phyloP scores from a whole-genome alignment of 2,329 filamentous ascomycete species.

The Nannizziopsis barbatae region DNA sequence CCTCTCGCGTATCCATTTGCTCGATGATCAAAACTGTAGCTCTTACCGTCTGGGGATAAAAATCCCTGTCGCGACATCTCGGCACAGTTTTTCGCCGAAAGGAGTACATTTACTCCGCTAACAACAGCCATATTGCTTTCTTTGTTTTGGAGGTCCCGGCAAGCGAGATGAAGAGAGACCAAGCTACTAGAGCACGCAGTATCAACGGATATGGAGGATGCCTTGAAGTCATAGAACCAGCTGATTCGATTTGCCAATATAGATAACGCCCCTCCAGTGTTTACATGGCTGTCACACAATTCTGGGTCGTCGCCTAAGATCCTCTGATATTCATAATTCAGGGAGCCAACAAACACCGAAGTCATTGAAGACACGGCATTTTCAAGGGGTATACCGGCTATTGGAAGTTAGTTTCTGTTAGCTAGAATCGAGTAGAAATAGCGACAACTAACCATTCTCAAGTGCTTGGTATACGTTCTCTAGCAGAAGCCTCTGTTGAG shows the following conservation, averaged over 20 bases:
- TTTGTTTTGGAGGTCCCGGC: slow-evolving; percentile 16
- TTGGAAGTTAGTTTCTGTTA: neutral
- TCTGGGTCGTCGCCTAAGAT: slow-evolving; percentile 14
- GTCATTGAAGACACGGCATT: slow-evolving; percentile 15
- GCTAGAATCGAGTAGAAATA: neutral
- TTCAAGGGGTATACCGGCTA: slow-evolving; percentile 16
- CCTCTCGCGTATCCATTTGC: slow-evolving; percentile 36
- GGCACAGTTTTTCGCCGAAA: slow-evolving; percentile 8
- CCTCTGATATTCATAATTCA: slow-evolving; percentile 15
- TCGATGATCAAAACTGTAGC: slow-evolving; percentile 24
- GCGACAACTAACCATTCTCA: slow-evolving; percentile 15
- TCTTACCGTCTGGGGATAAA: slow-evolving; percentile 18
- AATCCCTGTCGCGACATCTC: slow-evolving; percentile 13
- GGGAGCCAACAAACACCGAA: slow-evolving; percentile 16
- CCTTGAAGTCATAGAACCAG: slow-evolving; percentile 22
- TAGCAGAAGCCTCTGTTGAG: slow-evolving; percentile 16
- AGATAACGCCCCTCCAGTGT: slow-evolving; percentile 15
- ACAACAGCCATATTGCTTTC: slow-evolving; percentile 16
- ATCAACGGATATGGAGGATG: slow-evolving; percentile 21
- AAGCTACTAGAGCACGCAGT: slow-evolving; percentile 22
- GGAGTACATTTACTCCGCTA: slow-evolving; percentile 11
- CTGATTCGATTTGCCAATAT: slow-evolving; percentile 23
- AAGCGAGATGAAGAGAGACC: slow-evolving; percentile 22
- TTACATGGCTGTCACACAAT: neutral
- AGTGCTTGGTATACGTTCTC: slow-evolving; percentile 17